Evolutionary conservation across 805 yeast genomes (phyloP), one percentile per base, ranked within the genome.

Genomic region (Wickerhamomyces mucosus): DNA sequence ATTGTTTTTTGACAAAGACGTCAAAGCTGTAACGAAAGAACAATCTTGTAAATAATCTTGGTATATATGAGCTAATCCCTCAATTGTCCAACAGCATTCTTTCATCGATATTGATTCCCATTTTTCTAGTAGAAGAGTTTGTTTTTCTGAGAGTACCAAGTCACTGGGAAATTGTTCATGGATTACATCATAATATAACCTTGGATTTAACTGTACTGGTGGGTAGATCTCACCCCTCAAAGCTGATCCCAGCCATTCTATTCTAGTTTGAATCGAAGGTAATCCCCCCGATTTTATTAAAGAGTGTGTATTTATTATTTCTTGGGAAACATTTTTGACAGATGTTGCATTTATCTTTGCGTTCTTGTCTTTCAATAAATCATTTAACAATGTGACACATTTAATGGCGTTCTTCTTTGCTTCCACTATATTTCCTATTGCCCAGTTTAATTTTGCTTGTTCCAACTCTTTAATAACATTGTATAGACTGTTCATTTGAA

Each of bases 21-120:
- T 56, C 12, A 82, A 45, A 0, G 88, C 63, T 3, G 86, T 74
- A 4, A 83, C 82, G 47, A 83, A 72, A 0, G 94, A 81, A 53
- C 94, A 84, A 51, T 83, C 77, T 7, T 73, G 59, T n/a, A 71
- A 45, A 2, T 57, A 39, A 35, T 70, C 76, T 42, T 74, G 79
- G 43, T 59, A 64, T 10, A 73, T 31, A 18, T 55, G 48, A 1
- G 32, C 31, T 12, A 61, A 3, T 0, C 54, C 53, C 6, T 36
- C 29, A 3, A 24, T 23, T 10, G 15, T 13, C 7, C 16, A 12
- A 1, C 41, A 26, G 53, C 53, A 50, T 17, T 41, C 41, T 9
- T 40, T 35, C 1, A 16, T 11, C 2, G 16, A 10, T 3, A 34
- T 19, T 3, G 24, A 7, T 7, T 7, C 20, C 46, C 48, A 46